These are phyloP conservation scores for Pichia cephalocereana DNA, from an alignment of 805 yeast genomes.

Conservation along the genomic window DNA sequence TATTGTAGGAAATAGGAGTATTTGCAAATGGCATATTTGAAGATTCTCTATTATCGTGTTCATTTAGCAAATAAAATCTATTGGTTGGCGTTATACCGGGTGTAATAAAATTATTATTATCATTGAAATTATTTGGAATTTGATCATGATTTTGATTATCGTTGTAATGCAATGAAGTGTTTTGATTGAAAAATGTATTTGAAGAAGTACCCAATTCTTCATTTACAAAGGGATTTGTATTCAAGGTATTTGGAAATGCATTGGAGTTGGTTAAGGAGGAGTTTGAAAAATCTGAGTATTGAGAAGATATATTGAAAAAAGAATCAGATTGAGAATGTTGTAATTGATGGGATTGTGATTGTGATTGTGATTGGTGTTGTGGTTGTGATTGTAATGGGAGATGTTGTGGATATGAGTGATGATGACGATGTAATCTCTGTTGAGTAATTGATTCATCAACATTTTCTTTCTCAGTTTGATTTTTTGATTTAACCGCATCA, in stretches of 20 bases:
- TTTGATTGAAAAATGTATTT: too few relatives aligned
- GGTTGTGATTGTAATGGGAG: background rate
- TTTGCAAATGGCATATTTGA: too few relatives aligned
- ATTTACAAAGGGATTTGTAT: too few relatives aligned
- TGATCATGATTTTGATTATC: background rate
- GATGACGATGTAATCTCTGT: background rate
- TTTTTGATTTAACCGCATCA: background rate
- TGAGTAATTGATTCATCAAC: background rate
- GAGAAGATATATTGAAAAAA: background rate
- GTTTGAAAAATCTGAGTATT: background rate
- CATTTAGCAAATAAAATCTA: too few relatives aligned
- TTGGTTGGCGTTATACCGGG: background rate
- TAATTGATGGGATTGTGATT: background rate
- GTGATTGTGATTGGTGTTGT: background rate
- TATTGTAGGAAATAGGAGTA: too few relatives aligned
- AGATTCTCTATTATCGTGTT: too few relatives aligned
- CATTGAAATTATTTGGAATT: background rate
- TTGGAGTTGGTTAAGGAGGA: background rate
- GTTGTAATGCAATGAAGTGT: background rate
- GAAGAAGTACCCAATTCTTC: background rate
- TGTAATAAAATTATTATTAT: background rate
- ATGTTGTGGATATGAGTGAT: background rate
- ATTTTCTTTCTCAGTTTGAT: background rate
- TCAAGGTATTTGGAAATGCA: background rate
- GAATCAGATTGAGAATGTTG: background rate